phyloP scores from a whole-genome alignment of 768 basidiomycete species.

The Suillus plorans region DNA sequence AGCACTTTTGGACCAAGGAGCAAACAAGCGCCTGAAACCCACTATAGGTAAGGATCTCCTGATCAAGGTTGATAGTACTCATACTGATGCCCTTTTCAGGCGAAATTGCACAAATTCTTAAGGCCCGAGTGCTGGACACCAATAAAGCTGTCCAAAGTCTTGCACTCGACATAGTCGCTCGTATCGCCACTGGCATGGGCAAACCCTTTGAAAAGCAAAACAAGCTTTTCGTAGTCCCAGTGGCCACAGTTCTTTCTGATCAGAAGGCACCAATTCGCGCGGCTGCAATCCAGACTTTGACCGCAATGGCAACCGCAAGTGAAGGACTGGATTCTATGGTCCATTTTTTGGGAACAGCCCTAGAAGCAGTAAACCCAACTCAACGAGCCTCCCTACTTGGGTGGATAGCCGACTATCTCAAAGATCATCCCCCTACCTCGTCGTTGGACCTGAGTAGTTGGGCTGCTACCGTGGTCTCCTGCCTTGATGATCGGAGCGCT shows the following conservation, averaged over 20 bases:
- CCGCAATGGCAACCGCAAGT: constrained; percentile 80
- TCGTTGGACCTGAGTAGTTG: constrained; percentile 70
- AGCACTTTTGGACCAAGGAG: constrained; percentile 82
- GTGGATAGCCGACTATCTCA: constrained; percentile 83
- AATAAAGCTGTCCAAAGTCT: constrained; percentile 93
- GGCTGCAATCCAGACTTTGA: constrained; percentile 75
- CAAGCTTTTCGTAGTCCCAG: constrained; percentile 70
- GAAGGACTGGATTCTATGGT: constrained; percentile 85
- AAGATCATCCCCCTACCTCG: constrained; percentile 53
- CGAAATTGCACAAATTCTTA: constrained; percentile 87
- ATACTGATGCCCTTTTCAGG: constrained; percentile 43
- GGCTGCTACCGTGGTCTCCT: constrained; percentile 63
- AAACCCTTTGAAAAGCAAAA: constrained; percentile 91
- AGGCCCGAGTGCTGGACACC: constrained; percentile 84
- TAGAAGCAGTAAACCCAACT: constrained; percentile 86
- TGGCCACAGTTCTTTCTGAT: constrained; percentile 86
- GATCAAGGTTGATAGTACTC: not conserved
- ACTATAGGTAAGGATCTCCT: constrained; percentile 65
- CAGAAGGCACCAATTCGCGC: constrained; percentile 86
- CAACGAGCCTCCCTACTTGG: constrained; percentile 76
- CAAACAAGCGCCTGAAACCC: constrained; percentile 90
- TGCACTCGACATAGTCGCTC: constrained; percentile 86
- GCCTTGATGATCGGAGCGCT: constrained; percentile 85
- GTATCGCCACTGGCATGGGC: constrained; percentile 93
- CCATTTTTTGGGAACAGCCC: constrained; percentile 68